A percentile compares a stretch with the other conserved stretches of the same genome.
Evolutionary conservation across 2,329 filamentous ascomycete species (phyloP).

Genomic region (Herpotrichia juniperi): DNA sequence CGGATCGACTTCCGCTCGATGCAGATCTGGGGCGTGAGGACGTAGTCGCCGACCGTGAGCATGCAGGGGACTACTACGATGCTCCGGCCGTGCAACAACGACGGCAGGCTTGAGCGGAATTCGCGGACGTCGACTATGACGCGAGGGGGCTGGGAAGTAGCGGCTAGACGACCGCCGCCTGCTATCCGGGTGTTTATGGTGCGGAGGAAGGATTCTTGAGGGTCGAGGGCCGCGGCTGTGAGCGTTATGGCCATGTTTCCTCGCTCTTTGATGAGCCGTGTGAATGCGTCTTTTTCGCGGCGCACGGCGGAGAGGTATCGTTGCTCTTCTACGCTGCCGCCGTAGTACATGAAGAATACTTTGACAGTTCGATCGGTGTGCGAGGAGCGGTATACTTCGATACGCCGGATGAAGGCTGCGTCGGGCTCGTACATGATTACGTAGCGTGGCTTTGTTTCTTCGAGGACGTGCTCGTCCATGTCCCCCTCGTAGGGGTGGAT

Average conservation of each 20-base stretch:
- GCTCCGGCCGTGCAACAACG: constrained; percentile 84
- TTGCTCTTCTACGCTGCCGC: constrained; percentile 93
- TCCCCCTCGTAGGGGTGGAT: constrained; percentile 95
- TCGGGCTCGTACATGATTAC: constrained; percentile 99
- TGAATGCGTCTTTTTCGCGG: constrained; percentile 96
- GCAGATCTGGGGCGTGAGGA: constrained; percentile 88
- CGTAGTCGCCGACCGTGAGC: constrained; percentile 95
- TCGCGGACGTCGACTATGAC: constrained; percentile 96
- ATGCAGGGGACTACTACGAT: constrained; percentile 93
- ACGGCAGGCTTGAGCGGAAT: constrained; percentile 91
- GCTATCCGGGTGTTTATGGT: constrained; percentile 97
- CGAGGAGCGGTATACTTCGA: constrained; percentile 95
- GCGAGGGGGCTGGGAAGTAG: constrained; percentile 84
- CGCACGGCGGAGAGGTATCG: constrained; percentile 86
- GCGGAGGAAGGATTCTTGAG: constrained; percentile 88
- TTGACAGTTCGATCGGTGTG: constrained; percentile 87
- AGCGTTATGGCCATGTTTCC: constrained; percentile 91
- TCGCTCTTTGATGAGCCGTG: constrained; percentile 91
- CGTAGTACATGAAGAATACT: constrained; percentile 97
- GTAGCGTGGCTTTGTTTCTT: constrained; percentile 90
- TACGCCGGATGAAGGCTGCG: constrained; percentile 87
- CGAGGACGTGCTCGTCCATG: constrained; percentile 93
- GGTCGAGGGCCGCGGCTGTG: constrained; percentile 73
- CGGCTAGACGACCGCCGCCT: constrained; percentile 82
- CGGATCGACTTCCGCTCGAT: constrained; percentile 92